phyloP scores from a whole-genome alignment of 2,329 filamentous ascomycete species.

The Verticillium nubilum region DNA sequence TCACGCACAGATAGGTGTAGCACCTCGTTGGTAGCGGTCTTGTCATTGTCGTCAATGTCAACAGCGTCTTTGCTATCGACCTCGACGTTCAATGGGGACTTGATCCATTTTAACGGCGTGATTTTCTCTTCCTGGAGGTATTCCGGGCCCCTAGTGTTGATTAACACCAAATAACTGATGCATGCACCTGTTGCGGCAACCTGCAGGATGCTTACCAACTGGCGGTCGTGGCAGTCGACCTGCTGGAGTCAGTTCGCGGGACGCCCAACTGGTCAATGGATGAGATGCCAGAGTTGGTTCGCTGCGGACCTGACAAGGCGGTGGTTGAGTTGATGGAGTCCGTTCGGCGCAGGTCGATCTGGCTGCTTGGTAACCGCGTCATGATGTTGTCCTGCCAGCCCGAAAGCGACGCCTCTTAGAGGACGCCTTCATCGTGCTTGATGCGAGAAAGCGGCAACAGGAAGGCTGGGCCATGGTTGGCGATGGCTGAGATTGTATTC shows the following conservation, averaged over 20 bases:
- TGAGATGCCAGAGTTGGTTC: not conserved
- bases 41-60: not conserved
- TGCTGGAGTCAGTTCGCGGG: not conserved
- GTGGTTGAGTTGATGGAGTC: not conserved
- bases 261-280: not conserved
- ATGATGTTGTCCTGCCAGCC: not conserved
- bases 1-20: slow-evolving; percentile 1
- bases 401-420: not conserved
- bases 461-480: not conserved
- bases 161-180: not conserved
- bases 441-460: not conserved
- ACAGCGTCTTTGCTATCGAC: slow-evolving; percentile 4
- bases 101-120: slow-evolving; percentile 9
- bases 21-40: not conserved
- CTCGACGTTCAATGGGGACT: slow-evolving; percentile 4
- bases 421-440: not conserved
- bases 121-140: slow-evolving; percentile 11
- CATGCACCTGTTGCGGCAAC: not conserved
- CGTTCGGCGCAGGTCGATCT: not conserved
- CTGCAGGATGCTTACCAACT: not conserved
- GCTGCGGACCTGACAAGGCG: not conserved
- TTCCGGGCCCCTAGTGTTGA: slow-evolving; percentile 5
- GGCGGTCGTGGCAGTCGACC: not conserved
- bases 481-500: not conserved
- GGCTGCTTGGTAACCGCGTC: not conserved